Evolutionary conservation across 495 filamentous ascomycete species (phyloP), one percentile per base, ranked within the genome.

Genomic region (Eremomyces bilateralis): DNA sequence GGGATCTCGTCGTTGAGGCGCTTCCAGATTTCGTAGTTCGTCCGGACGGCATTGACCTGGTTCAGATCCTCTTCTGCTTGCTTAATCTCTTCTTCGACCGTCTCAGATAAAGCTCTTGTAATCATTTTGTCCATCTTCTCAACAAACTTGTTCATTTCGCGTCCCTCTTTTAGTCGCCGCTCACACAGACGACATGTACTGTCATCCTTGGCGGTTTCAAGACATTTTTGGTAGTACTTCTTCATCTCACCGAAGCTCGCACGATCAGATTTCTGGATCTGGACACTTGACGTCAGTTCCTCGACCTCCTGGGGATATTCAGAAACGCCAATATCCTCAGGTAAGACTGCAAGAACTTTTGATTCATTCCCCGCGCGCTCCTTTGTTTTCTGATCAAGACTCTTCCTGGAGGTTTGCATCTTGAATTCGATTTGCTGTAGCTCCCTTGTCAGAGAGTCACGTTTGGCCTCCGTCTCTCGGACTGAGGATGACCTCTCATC

Each of bases 381-480:
- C 30, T 67, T 61, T 20, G 67, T 57, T 34, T 73, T 73, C 46
- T 70, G 67, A 30, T 60, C 69, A 18, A 77, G 53, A 32, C 59
- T 69, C 15, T 69, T 68, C 20, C 65, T 64, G 10, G 56, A 50
- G 29, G 60, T 71, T 12, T 67, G 73, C n/a, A 92, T 59, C 47
- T 75, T 81, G 49, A 67, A 80, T 40, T 88, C 73, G 15, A 80
- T 53, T 34, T 84, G 72, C 46, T 81, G 74, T 6, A 88, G 60
- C 35, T 91, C 73, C 47, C 75, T 64, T 44, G 62, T 70, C 5
- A 69, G 61, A 16, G 59, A 58, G 32, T 92, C 80, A 27, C 80
- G 73, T 28, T 71, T 58, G 30, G 65, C 61, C 44, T 78, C 71
- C 2, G 70, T 65, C 31, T 80, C 69, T 13, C 58, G 47, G 12